Base-by-base conservation (phyloP, 495 filamentous ascomycete genomes). In the Melanomma pulvis-pyrius region DNA sequence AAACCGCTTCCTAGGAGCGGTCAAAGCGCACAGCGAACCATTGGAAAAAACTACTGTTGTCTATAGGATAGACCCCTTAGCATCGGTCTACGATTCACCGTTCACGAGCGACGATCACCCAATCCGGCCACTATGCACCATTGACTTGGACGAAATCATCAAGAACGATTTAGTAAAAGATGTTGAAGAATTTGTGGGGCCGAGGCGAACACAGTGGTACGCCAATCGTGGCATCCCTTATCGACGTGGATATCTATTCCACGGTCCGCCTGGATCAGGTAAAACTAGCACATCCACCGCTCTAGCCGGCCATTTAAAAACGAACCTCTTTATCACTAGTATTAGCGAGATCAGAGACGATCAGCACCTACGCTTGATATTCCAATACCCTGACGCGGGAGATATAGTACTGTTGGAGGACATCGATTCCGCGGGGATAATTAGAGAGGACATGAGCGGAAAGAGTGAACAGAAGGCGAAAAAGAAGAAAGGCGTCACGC, bases 251-350 rank as follows among this genome's bases (percentile, higher is more conserved):
- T 59, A 2, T 63, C 75, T 90, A 0, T 82, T 90, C 36, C 81
- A 89, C 63, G 89, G 89, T 0, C 87, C 87, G 0, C 89, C 88
- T 1, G 89, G 89, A 1, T 90, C 87, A 0, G 87, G 88, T 2
- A 90, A 90, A 71, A 86, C 84, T 15, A 86, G 82, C 19, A 78
- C 88, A 19, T 84, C 84, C 9, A 82, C 83, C 30, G 86, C 87
- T 2, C 78, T 90, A 34, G 87, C 87, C 0, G 86, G 88, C 19
- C 74, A 82, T 22, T 87, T 88, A 65, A 84, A 84, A 7, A 77
- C 89, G 11, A 84, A 88, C 50, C 80, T 90, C 19, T 90, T 87
- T 74, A 79, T 86, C 54, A 74, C 89, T 15, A 84, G 83, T 68
- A 75, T 90, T 29, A 24, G 26, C 47, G 47, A 50, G 2, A 3